Evolutionary conservation across 257 asterid species (phyloP).

Genomic region (Penstemon eatonii): DNA sequence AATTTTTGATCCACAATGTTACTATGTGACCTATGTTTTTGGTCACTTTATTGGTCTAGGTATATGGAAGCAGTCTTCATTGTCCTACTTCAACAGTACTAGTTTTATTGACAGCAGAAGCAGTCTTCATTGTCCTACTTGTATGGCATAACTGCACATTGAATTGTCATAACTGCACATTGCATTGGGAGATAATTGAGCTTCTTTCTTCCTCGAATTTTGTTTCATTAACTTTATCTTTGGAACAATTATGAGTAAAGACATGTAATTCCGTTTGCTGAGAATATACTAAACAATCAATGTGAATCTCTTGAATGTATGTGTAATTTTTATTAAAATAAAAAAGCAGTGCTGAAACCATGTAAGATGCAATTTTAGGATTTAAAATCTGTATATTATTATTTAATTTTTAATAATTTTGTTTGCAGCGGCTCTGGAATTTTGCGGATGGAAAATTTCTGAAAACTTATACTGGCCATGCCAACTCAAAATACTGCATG

Average conservation of each 20-base stretch:
- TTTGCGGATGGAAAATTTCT: slow-evolving; percentile 75
- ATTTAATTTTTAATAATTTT: slow-evolving; percentile 16
- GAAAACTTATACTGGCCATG: slow-evolving; percentile 87
- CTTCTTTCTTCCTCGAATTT: slow-evolving; percentile 4
- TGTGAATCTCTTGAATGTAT: not conserved
- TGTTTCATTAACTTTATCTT: not conserved
- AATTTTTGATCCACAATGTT: too few species aligned
- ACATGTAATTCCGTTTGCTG: too few species aligned
- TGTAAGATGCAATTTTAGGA: not conserved
- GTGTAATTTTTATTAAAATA: too few species aligned
- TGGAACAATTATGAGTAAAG: not conserved
- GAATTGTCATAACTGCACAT: not conserved
- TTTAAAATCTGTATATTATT: not conserved
- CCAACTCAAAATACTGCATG: slow-evolving; percentile 74
- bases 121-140: not conserved
- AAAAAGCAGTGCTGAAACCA: not conserved
- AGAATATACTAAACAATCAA: not conserved
- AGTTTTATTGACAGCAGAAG: not conserved
- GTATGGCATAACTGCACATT: not conserved
- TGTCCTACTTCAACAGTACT: not conserved
- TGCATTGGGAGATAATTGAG: not conserved
- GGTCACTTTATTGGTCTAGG: too few species aligned
- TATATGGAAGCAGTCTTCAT: too few species aligned
- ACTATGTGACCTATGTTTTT: too few species aligned
- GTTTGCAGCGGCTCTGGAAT: slow-evolving; percentile 91